Evolutionary conservation across 805 yeast species (phyloP).

Genomic region (Barnettozyma vustinii): DNA sequence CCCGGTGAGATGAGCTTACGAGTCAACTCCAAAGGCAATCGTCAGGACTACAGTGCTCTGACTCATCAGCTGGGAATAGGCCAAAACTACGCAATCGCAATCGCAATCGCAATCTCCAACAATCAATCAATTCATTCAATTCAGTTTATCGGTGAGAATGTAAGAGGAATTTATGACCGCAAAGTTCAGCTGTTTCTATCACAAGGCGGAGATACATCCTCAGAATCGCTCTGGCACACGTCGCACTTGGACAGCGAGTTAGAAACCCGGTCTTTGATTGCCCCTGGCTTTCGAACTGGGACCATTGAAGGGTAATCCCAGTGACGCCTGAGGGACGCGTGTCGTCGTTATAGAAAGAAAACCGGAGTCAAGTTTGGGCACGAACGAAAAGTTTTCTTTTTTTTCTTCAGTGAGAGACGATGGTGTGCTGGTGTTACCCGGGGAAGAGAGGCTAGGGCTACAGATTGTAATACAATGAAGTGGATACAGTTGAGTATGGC

Average conservation of each 20-base stretch:
- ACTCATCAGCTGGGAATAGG: too few species aligned
- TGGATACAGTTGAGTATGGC: too few species aligned
- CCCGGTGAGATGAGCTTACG: slow-evolving; percentile 8
- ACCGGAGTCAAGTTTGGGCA: neutral
- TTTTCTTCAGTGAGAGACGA: too few species aligned
- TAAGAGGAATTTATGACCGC: slow-evolving; percentile 19
- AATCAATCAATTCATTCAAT: neutral
- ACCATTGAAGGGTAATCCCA: neutral
- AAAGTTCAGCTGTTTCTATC: slow-evolving; percentile 9
- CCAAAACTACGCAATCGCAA: neutral
- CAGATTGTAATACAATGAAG: too few species aligned
- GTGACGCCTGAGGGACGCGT: slow-evolving; percentile 12
- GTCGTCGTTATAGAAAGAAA: neutral
- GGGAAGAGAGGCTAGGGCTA: neutral
- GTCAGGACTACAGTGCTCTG: too few species aligned
- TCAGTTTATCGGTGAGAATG: slow-evolving; percentile 1
- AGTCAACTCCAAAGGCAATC: neutral
- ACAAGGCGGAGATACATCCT: slow-evolving; percentile 17
- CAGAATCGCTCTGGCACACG: slow-evolving; percentile 7
- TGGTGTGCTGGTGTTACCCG: neutral
- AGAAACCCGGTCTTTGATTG: slow-evolving; percentile 3
- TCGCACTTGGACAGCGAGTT: slow-evolving; percentile 4
- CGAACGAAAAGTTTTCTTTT: neutral
- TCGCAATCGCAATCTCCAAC: too few species aligned
- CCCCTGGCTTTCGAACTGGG: slow-evolving; percentile 11